Percentiles rank a stretch among this genome's conserved stretches.
Conservation (phyloP, 495 filamentous ascomycete species). For the Penicillium turbatum region DNA sequence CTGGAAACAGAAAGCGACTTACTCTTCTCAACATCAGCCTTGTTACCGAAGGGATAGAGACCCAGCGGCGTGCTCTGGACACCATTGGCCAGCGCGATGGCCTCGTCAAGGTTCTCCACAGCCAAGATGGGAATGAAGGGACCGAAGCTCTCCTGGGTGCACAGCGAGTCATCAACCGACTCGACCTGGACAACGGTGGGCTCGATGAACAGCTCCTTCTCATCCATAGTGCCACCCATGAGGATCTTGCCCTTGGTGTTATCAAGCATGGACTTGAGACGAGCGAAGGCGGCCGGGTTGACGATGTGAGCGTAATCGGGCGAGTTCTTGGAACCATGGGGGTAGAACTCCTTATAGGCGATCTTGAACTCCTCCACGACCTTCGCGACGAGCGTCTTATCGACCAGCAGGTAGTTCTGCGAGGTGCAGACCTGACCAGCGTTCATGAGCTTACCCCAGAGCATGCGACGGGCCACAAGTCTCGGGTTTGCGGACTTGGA, state of each 20-base stretch:
- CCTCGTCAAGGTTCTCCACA: slow-evolving; percentile 71
- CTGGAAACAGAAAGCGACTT: slow-evolving; percentile 15
- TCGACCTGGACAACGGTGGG: slow-evolving; percentile 78
- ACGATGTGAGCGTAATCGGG: slow-evolving; percentile 75
- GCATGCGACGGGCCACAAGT: slow-evolving; percentile 75
- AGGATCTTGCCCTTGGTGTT: slow-evolving; percentile 77
- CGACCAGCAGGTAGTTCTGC: slow-evolving; percentile 84
- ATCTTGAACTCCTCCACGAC: slow-evolving; percentile 74
- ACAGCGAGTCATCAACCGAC: slow-evolving; percentile 68
- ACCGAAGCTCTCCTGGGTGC: slow-evolving; percentile 82
- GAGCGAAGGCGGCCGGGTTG: slow-evolving; percentile 69
- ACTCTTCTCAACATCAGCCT: slow-evolving; percentile 66
- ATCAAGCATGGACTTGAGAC: slow-evolving; percentile 87
- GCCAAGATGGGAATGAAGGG: slow-evolving; percentile 78
- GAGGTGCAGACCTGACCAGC: slow-evolving; percentile 85
- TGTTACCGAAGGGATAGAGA: slow-evolving; percentile 78
- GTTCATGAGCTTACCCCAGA: slow-evolving; percentile 84
- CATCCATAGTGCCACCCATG: slow-evolving; percentile 77
- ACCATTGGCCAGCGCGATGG: slow-evolving; percentile 68
- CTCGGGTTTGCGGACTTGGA: slow-evolving; percentile 73
- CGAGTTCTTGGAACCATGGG: slow-evolving; percentile 69
- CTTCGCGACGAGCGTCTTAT: slow-evolving; percentile 62
- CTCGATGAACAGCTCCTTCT: slow-evolving; percentile 74
- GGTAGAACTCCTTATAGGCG: slow-evolving; percentile 74
- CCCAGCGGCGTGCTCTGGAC: slow-evolving; percentile 77